Conservation (phyloP, 768 basidiomycete species). For the Pholiota molesta region DNA sequence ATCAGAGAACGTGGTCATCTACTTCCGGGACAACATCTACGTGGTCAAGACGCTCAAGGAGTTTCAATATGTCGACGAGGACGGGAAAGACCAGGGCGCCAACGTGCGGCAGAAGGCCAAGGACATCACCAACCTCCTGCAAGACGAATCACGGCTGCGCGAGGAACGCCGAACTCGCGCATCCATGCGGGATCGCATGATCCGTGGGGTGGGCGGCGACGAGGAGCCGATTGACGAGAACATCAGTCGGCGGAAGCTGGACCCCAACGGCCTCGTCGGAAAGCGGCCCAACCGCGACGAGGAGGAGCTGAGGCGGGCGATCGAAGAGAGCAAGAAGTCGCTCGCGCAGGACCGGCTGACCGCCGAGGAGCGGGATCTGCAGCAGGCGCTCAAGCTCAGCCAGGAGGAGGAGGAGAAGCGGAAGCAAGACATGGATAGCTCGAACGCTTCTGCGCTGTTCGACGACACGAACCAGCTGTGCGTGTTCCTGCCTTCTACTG, state of each 20-base stretch:
- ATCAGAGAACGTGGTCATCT: slow-evolving; percentile 97
- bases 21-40: slow-evolving; percentile 97
- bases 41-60: slow-evolving; percentile 99
- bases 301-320: slow-evolving; percentile 82
- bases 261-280: slow-evolving; percentile 25
- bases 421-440: slow-evolving; percentile 68
- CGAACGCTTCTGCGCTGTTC: slow-evolving; percentile 77
- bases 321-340: slow-evolving; percentile 85
- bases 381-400: slow-evolving; percentile 81
- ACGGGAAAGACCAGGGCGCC: slow-evolving; percentile 96
- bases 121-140: slow-evolving; percentile 93
- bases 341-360: slow-evolving; percentile 71
- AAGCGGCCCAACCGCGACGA: slow-evolving; percentile 58
- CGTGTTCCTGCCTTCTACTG: slow-evolving; percentile 29
- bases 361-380: slow-evolving; percentile 82
- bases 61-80: slow-evolving; percentile 95
- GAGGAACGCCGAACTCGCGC: slow-evolving; percentile 85
- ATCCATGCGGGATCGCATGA: slow-evolving; percentile 94
- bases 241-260: slow-evolving; percentile 31
- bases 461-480: slow-evolving; percentile 86
- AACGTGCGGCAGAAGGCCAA: slow-evolving; percentile 98
- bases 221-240: slow-evolving; percentile 40
- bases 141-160: slow-evolving; percentile 83
- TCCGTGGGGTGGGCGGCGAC: slow-evolving; percentile 53
- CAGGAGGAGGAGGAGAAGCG: slow-evolving; percentile 89